These are phyloP conservation scores for Fragaria iinumae DNA, from an alignment of 306 rosid species.

Conservation along the genomic window DNA sequence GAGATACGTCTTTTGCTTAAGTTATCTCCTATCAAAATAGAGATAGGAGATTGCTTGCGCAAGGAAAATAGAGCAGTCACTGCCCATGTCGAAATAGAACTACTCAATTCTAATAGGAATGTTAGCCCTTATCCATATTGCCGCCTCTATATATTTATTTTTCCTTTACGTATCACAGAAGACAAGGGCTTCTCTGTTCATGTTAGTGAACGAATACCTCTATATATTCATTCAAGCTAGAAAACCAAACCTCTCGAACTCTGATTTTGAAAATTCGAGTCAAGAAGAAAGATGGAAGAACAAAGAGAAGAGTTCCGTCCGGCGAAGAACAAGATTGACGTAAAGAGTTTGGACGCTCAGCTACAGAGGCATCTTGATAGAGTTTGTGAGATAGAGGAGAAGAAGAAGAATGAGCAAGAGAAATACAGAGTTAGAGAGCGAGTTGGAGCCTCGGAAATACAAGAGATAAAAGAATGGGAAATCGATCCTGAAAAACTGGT, in stretches of 20 bases:
- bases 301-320: neutral
- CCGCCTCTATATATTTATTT: neutral
- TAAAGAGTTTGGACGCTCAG: neutral
- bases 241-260: neutral
- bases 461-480: neutral
- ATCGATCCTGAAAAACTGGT: neutral
- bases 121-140: neutral
- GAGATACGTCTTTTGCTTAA: neutral
- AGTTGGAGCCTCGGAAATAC: neutral
- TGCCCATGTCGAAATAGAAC: neutral
- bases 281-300: neutral
- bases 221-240: neutral
- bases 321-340: neutral
- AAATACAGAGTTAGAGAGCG: neutral
- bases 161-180: neutral
- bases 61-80: neutral
- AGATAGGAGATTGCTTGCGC: neutral
- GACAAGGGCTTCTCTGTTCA: neutral
- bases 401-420: neutral
- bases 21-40: neutral
- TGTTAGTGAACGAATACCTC: neutral
- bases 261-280: neutral
- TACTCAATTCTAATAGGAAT: neutral
- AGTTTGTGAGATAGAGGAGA: neutral
- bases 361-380: conserved; percentile 2